Conservation (phyloP, 1,284 basidiomycete species). For the Kwoniella shivajii region DNA sequence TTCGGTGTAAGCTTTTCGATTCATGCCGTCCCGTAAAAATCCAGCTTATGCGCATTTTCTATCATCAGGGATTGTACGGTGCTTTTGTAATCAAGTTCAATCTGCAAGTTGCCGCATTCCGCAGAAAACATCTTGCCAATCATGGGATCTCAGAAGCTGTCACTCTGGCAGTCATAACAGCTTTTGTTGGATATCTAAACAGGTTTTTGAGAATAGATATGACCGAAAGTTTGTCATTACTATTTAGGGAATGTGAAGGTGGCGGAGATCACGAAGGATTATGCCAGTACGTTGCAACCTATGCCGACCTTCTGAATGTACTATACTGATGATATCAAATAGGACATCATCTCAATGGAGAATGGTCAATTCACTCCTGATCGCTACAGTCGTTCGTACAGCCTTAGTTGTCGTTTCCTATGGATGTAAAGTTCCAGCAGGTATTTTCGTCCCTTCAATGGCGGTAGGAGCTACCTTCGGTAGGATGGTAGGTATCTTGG, state of each 20-base stretch:
- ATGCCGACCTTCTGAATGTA: conserved; percentile 15
- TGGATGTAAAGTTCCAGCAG: conserved; percentile 94
- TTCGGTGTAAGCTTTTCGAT: conserved; percentile 71
- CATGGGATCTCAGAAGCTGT: conserved; percentile 90
- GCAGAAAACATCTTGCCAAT: conserved; percentile 79
- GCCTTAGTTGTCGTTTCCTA: conserved; percentile 89
- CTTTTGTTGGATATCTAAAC: conserved; percentile 90
- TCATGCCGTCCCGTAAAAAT: not conserved
- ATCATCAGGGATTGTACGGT: conserved; percentile 84
- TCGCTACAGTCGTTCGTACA: conserved; percentile 87
- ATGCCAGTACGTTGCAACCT: conserved; percentile 74
- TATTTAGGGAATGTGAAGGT: conserved; percentile 95
- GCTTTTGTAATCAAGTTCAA: conserved; percentile 98
- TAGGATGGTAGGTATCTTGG: conserved; percentile 90
- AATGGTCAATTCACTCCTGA: conserved; percentile 86
- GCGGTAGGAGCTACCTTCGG: conserved; percentile 95
- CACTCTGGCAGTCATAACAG: conserved; percentile 80
- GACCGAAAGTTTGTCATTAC: conserved; percentile 94
- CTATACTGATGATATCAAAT: not conserved
- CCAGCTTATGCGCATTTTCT: not conserved
- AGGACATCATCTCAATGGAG: conserved; percentile 90
- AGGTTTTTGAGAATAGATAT: conserved; percentile 95
- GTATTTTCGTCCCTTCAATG: conserved; percentile 98
- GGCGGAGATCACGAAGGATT: conserved; percentile 89
- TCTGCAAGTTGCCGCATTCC: conserved; percentile 89